Conservation (phyloP, 2,329 filamentous ascomycete species). For the Colletotrichum karsti region DNA sequence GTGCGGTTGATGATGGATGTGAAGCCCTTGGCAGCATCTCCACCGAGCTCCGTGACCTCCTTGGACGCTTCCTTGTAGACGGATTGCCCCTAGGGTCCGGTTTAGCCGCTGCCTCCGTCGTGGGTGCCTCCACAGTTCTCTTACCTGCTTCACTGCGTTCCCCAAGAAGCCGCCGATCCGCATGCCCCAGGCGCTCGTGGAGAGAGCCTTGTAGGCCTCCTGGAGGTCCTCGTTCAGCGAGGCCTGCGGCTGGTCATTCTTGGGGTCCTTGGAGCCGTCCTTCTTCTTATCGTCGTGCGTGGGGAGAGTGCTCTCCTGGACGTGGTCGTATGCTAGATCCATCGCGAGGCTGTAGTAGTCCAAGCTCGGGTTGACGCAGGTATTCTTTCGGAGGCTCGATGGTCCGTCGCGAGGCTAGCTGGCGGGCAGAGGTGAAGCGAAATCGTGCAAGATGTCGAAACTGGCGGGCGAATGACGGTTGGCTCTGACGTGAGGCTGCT, state of each 20-base stretch:
- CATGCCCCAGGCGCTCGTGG: slow-evolving; percentile 89
- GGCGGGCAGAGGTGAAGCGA: slow-evolving; percentile 2
- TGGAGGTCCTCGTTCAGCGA: slow-evolving; percentile 89
- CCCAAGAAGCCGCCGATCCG: slow-evolving; percentile 89
- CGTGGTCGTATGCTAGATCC: slow-evolving; percentile 98
- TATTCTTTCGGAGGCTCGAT: slow-evolving; percentile 8
- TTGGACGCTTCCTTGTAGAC: slow-evolving; percentile 88
- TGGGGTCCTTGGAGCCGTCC: slow-evolving; percentile 44
- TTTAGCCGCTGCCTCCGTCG: not conserved
- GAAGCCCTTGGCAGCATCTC: slow-evolving; percentile 84
- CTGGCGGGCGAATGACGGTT: slow-evolving; percentile 20
- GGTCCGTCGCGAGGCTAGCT: slow-evolving; percentile 22
- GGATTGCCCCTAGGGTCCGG: slow-evolving; percentile 70
- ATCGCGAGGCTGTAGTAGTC: slow-evolving; percentile 56
- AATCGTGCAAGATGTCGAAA: slow-evolving; percentile 14
- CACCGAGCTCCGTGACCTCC: slow-evolving; percentile 81
- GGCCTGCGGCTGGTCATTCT: slow-evolving; percentile 50
- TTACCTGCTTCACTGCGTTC: slow-evolving; percentile 90
- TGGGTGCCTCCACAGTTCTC: slow-evolving; percentile 27
- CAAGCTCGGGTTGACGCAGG: not conserved
- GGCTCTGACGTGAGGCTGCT: slow-evolving; percentile 25
- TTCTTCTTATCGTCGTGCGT: slow-evolving; percentile 61
- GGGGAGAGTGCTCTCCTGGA: slow-evolving; percentile 81
- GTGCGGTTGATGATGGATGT: slow-evolving; percentile 78
- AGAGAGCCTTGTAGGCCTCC: slow-evolving; percentile 94